These are phyloP conservation scores for Aspergillus ustus DNA, from an alignment of 2,329 filamentous ascomycete species.

Conservation along the genomic window DNA sequence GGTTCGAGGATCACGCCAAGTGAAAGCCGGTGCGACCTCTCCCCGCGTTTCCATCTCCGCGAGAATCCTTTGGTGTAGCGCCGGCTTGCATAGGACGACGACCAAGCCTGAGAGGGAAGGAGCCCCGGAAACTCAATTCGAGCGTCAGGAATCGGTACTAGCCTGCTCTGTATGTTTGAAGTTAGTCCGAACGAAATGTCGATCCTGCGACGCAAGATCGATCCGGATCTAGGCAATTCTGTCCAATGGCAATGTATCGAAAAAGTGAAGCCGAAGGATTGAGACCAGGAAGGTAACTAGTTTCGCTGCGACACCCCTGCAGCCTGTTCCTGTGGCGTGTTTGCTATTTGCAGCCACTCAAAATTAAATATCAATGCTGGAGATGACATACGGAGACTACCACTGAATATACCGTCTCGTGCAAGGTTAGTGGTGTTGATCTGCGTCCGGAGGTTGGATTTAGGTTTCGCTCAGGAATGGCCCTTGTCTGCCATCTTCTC, in stretches of 20 bases:
- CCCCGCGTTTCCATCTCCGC: neutral
- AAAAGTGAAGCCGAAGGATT: neutral
- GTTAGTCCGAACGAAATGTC: neutral
- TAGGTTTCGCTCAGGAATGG: neutral
- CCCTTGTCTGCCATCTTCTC: neutral
- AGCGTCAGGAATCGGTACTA: neutral
- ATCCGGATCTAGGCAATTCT: neutral
- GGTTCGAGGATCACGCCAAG: neutral
- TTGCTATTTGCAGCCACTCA: neutral
- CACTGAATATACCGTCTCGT: no score
- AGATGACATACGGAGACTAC: no score
- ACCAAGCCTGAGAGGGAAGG: neutral
- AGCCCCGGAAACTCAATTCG: neutral
- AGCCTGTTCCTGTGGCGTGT: neutral
- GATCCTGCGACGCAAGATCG: neutral
- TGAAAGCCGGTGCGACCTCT: neutral
- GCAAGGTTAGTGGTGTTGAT: neutral
- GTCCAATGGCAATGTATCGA: neutral
- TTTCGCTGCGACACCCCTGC: neutral
- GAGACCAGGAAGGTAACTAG: neutral
- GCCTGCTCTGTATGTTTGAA: neutral
- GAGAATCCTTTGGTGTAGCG: neutral
- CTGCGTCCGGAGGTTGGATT: neutral
- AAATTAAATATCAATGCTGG: no score
- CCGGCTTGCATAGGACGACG: neutral